Conservation (phyloP, 2,329 filamentous ascomycete genomes). For the Apiospora hydei region DNA sequence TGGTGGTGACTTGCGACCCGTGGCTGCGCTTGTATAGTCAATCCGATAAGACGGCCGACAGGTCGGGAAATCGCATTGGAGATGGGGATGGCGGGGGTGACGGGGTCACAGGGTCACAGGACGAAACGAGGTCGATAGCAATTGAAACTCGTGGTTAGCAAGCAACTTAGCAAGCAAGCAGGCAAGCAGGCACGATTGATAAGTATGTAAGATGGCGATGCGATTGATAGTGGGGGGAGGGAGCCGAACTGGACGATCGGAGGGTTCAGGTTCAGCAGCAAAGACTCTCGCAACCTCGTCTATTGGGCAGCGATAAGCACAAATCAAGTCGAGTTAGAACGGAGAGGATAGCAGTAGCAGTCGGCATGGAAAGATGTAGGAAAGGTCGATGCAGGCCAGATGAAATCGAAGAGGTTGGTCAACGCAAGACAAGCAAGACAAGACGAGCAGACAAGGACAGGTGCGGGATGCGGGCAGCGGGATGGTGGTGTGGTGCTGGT, state of each 20-base stretch:
- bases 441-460: no score
- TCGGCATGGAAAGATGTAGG: not conserved
- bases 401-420: conserved; percentile 17
- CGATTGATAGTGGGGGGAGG: not conserved
- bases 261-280: conserved; percentile 12
- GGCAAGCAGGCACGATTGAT: not conserved
- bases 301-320: conserved; percentile 17
- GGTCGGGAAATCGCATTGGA: conserved; percentile 6
- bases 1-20: conserved; percentile 23
- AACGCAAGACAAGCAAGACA: not conserved
- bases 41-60: conserved; percentile 25
- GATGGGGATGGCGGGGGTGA: not conserved
- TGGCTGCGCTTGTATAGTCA: conserved; percentile 24
- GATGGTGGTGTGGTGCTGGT: conserved; percentile 12
- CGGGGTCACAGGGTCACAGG: not conserved
- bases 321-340: not conserved
- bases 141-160: not conserved
- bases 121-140: not conserved
- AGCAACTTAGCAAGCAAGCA: not conserved
- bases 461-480: conserved; percentile 3
- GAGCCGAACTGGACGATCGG: not conserved
- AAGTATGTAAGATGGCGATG: not conserved
- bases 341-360: not conserved
- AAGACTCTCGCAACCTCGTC: not conserved
- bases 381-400: not conserved